Conservation (phyloP, 768 basidiomycete genomes). For the Tylopilus felleus region DNA sequence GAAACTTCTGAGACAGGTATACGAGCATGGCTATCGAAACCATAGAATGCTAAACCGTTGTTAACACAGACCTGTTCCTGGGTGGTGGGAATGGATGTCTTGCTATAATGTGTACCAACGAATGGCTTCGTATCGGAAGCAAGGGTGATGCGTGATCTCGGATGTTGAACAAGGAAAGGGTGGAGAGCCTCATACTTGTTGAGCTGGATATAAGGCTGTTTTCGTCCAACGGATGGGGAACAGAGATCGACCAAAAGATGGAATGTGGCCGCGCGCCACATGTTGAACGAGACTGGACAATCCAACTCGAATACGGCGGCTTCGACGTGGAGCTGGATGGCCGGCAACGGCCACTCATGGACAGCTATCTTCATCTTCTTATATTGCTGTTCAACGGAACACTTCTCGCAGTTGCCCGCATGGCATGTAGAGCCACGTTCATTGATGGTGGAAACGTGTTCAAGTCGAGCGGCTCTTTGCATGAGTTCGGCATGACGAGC, state of each 20-base stretch:
- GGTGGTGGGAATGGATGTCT: constrained; percentile 10
- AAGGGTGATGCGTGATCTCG: constrained; percentile 20
- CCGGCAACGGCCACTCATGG: constrained; percentile 27
- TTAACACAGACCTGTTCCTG: constrained; percentile 26
- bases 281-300: constrained; percentile 37
- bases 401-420: no score
- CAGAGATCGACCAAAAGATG: constrained; percentile 37
- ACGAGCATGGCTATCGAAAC: constrained; percentile 27
- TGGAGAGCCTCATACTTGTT: constrained; percentile 6
- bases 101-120: constrained; percentile 11
- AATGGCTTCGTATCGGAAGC: constrained; percentile 22
- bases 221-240: constrained; percentile 5
- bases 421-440: no score
- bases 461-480: no score
- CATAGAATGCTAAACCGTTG: constrained; percentile 32
- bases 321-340: constrained; percentile 15
- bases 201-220: constrained; percentile 14
- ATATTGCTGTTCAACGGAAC: no score
- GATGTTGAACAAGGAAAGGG: constrained; percentile 12
- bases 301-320: constrained; percentile 41
- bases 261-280: constrained; percentile 44
- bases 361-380: no score
- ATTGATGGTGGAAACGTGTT: no score
- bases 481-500: no score
- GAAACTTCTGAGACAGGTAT: constrained; percentile 17